Percentiles rank a stretch among this genome's conserved stretches.
These are phyloP conservation scores for Fusarium stilboides DNA, from an alignment of 2,329 filamentous ascomycete species.

Conservation along the genomic window DNA sequence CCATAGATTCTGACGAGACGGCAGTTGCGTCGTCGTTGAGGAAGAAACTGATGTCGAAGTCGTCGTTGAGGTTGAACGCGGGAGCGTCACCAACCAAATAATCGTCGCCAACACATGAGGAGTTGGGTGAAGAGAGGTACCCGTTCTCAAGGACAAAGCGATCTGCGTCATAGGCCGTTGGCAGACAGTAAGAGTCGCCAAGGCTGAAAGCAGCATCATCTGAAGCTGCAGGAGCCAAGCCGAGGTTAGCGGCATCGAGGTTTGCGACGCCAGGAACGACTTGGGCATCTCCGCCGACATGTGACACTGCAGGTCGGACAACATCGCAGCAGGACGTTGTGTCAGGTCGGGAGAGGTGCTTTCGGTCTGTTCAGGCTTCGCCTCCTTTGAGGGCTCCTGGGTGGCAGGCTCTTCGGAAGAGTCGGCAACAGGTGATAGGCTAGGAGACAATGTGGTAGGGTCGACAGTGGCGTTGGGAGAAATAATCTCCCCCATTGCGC, in stretches of 20 bases:
- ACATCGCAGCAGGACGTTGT: slow-evolving; percentile 99
- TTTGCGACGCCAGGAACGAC: slow-evolving; percentile 62
- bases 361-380: slow-evolving; percentile 47
- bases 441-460: slow-evolving; percentile 73
- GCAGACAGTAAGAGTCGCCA: slow-evolving; percentile 78
- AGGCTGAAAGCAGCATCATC: slow-evolving; percentile 76
- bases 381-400: slow-evolving; percentile 48
- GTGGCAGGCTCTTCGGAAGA: slow-evolving; percentile 49
- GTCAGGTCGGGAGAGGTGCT: slow-evolving; percentile 84
- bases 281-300: slow-evolving; percentile 80
- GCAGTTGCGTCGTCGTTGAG: slow-evolving; percentile 67
- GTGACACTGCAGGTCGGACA: slow-evolving; percentile 99
- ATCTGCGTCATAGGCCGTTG: slow-evolving; percentile 80
- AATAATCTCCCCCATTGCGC: slow-evolving; percentile 60
- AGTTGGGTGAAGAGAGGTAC: slow-evolving; percentile 81
- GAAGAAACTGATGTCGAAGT: slow-evolving; percentile 69
- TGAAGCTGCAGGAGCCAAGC: slow-evolving; percentile 68
- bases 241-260: slow-evolving; percentile 57
- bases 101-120: slow-evolving; percentile 76
- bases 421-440: slow-evolving; percentile 68
- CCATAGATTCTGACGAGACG: slow-evolving; percentile 63
- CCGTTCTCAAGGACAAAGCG: slow-evolving; percentile 82
- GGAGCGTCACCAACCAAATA: slow-evolving; percentile 74
- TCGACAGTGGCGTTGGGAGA: slow-evolving; percentile 67
- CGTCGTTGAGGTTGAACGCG: slow-evolving; percentile 64